Evolutionary conservation across 495 filamentous ascomycete species (phyloP), one percentile per base, ranked within the genome.

Genomic region (Oidiodendron maius): DNA sequence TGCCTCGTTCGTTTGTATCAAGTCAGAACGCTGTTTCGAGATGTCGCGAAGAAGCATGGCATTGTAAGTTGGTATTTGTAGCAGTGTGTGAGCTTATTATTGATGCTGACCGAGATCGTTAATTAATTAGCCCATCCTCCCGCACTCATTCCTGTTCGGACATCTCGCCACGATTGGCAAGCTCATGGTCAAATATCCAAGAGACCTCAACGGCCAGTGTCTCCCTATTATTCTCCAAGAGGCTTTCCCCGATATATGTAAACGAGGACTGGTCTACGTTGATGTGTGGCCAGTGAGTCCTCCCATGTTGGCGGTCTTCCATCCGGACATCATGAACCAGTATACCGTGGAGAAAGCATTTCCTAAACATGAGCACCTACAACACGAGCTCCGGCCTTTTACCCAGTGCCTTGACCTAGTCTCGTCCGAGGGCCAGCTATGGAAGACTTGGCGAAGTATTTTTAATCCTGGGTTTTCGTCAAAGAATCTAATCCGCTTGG

Each of bases 391-490:
- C 39, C n/a, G 47, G 3, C 53, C 51, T 25, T 53, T 72, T 36
- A 62, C 64, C 1, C 58, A 59, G 8, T 50, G 55, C n/a, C 24
- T 55, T 17, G 62, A 71, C 51, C 44, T 74, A 0, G 56, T 71
- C 4, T 62, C 48, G 12, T 34, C 60, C 11, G 62, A 71, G 4
- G 51, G 40, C n/a, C n/a, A 30, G 3, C 40, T 67, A 44, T 73
- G 70, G 70, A 69, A 62, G 52, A 46, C 28, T 2, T 51, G 60
- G 15, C 66, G 65, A 32, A 61, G 64, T 34, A 46, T 61, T 2
- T 74, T 74, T 56, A 77, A 72, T 50, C 69, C 71, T 4, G 72
- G 71, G 4, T 76, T 77, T 53, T 57, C 58, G 13, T 44, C 52
- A 1, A 62, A 52, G 36, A 66, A 75, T 52, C 57, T 76, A 6